Base-by-base conservation (phyloP, 202 grass and related monocot genomes). In the Bolboschoenoplectus hybrid region DNA sequence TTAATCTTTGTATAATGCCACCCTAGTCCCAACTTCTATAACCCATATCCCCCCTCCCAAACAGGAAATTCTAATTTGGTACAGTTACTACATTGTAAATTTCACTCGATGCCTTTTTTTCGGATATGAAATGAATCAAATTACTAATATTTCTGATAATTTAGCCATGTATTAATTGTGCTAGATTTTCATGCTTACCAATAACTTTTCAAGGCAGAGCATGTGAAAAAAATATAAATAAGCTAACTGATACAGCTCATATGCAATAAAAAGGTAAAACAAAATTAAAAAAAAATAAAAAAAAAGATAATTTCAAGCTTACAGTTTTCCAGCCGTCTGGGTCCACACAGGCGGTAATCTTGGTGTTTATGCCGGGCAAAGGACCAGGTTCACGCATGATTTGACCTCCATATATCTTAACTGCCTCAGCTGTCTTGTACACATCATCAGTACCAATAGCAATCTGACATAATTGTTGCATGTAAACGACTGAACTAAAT, bases 241-340 rank as follows among this genome's bases (percentile, higher is more conserved):
- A 46, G 4, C 26, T 32, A 39, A 85, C 19, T 10, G 40, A 81
- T 45, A 53, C 51, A 69, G 36, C 38, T 87, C 64, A 49, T 44
- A 62, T 46, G 34, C 26, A 60, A 56, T 67, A 69, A 61, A 2
- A 70, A 56, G 2, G 2, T 9, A 51, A 73, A 39, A 84, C 65
- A 56, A 46, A 19, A 81, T 8, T n/a, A 9, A 26, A 26, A 26
- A 32, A 9, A 9, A 26, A 26, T 0, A 32, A 9, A 74, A 87
- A 83, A 86, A 16, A 84, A 53, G 39, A 80, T 72, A 80, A 55
- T 35, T 74, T 64, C 81, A 46, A 51, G 74, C 92, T 74, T 92
- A 98, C 96, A 82, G 90, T 90, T 94, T 98, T 98, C 96, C 96
- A 98, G 43, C 96, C 96, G 81, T 98, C 96, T 82, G 93, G 96